A percentile compares a stretch with the other conserved stretches of the same genome.
Conservation (phyloP, 371 early-diverging fungal genomes). For the Synchytrium microbalum region DNA sequence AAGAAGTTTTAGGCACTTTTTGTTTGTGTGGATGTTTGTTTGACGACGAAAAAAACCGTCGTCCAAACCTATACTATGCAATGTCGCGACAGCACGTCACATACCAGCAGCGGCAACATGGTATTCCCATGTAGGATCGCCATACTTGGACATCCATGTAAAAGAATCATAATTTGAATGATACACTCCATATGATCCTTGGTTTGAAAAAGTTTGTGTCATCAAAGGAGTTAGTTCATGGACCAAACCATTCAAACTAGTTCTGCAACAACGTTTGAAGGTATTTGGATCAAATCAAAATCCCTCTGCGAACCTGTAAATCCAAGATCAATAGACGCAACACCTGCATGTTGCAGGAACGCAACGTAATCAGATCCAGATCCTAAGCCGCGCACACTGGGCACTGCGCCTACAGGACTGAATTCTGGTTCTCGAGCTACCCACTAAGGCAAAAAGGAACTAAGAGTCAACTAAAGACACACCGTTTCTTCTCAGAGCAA, state of each 20-base stretch:
- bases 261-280: no score
- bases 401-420: slow-evolving; percentile 8
- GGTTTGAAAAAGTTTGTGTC: no score
- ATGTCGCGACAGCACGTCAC: no score
- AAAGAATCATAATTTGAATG: slow-evolving; percentile 52
- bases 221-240: no score
- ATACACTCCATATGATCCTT: slow-evolving; percentile 39
- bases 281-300: no score
- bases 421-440: slow-evolving; percentile 2
- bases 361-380: slow-evolving; percentile 47
- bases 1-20: background rate
- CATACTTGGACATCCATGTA: slow-evolving; percentile 30
- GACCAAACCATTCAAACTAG: no score
- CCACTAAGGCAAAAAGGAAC: slow-evolving; percentile 12
- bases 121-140: slow-evolving; percentile 53
- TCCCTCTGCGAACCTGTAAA: no score
- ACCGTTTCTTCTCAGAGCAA: background rate
- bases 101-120: slow-evolving; percentile 38
- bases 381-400: slow-evolving; percentile 32
- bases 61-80: no score
- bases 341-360: slow-evolving; percentile 54
- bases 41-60: no score
- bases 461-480: slow-evolving; percentile 6
- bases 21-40: no score
- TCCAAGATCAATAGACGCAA: slow-evolving; percentile 44